phyloP scores from a whole-genome alignment of 192 early-diverging fungal species.

The Coemansia sp. region DNA sequence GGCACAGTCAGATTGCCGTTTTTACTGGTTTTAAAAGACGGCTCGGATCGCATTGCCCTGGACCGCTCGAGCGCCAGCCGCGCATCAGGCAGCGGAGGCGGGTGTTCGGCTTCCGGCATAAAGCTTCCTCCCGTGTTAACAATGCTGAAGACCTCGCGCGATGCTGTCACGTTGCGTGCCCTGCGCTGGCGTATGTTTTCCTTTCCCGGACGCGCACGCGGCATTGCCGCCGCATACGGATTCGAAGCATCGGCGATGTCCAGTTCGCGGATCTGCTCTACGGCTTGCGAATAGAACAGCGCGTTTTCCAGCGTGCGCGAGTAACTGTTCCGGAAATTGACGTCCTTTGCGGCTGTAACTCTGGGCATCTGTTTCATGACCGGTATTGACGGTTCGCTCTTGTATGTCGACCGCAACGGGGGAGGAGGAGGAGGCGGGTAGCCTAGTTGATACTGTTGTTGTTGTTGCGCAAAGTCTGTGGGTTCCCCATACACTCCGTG shows the following conservation, averaged over 20 bases:
- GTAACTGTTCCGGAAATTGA: constrained; percentile 27
- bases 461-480: neutral
- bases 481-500: neutral
- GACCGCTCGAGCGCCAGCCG: constrained; percentile 12
- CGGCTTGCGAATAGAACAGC: constrained; percentile 49
- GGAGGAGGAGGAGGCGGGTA: constrained; percentile 10
- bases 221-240: constrained; percentile 24
- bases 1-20: constrained; percentile 26
- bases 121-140: constrained; percentile 32
- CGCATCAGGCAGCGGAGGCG: neutral
- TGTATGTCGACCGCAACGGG: constrained; percentile 36
- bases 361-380: neutral
- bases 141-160: constrained; percentile 44
- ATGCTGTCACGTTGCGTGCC: constrained; percentile 45
- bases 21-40: constrained; percentile 19
- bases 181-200: constrained; percentile 48
- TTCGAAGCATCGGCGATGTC: constrained; percentile 24
- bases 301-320: constrained; percentile 53
- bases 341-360: neutral
- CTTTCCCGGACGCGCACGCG: constrained; percentile 41
- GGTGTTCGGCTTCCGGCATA: constrained; percentile 22
- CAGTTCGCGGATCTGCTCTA: constrained; percentile 37
- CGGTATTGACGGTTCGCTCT: constrained; percentile 41
- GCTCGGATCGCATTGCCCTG: constrained; percentile 44
- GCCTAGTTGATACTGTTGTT: neutral